Evolutionary conservation across 2,329 filamentous ascomycete species (phyloP), one percentile per base, ranked within the genome.

Genomic region (Colletotrichum endophyticum): DNA sequence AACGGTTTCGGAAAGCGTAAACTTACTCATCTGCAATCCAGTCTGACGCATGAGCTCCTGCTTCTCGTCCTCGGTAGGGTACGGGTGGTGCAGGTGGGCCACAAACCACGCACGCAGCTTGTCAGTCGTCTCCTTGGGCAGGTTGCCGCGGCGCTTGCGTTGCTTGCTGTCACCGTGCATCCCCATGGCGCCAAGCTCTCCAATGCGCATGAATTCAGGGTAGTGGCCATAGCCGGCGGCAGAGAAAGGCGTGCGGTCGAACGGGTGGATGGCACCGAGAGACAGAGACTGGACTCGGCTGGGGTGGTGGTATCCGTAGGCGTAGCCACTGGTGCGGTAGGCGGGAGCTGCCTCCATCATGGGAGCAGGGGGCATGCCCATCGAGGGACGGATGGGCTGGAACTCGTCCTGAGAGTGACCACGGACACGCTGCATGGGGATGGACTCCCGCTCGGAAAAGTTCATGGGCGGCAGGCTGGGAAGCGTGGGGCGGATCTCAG

Each of bases 61-160:
- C 85, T 98, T 98, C 86, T 98, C 94, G 78, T 98, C 95, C 84
- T 78, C 77, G 36, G 77, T 96, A 2, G 95, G 95, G 82, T 98
- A 98, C 0, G 95, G 95, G 81, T 97, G 95, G 76, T 92, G 89
- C 9, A 96, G 85, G 83, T 97, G 94, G n/a, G 89, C 89, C 68
- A 93, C 85, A 79, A 98, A 96, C 96, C 96, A 98, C 1, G 91
- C 88, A 70, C 94, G 92, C 56, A 98, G 88, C 79, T 95, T 93
- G 82, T 96, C 94, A 0, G 95, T 98, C 0, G 95, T 95, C 71
- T 96, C 94, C 82, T 98, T 98, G n/a, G 96, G 96, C 5, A 98
- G 88, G 81, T 98, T 98, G 2, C 96, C 96, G 53, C 96, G 90
- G 69, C 95, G 89, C 83, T 92, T 93, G 36, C 91, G 86, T 79